These are phyloP conservation scores for Pleurotus cornucopiae DNA, from an alignment of 768 basidiomycete species.

Conservation along the genomic window DNA sequence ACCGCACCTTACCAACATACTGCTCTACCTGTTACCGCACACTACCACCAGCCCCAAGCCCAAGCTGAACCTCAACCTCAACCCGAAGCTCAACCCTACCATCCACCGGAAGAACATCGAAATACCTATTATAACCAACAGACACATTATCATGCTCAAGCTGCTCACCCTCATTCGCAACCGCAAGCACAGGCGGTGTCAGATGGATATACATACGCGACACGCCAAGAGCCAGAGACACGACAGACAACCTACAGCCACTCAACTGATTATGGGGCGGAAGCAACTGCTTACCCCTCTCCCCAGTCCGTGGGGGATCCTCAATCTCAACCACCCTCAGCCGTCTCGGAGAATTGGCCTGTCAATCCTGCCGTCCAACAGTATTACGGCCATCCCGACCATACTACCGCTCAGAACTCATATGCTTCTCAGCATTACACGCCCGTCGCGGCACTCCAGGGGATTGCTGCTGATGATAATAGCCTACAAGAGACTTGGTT, in stretches of 20 bases:
- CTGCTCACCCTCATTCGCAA: no score
- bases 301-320: neutral
- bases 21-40: no score
- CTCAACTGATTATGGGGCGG: neutral
- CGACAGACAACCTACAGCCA: neutral
- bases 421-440: conserved; percentile 37
- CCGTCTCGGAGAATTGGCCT: neutral
- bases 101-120: no score
- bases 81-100: no score
- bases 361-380: neutral
- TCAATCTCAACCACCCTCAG: neutral
- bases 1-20: no score
- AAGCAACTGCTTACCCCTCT: neutral
- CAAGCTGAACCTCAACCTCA: no score
- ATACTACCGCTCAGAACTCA: conserved; percentile 14
- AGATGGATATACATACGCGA: no score
- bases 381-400: neutral
- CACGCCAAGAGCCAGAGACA: no score
- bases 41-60: no score
- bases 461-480: conserved; percentile 49
- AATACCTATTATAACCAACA: no score
- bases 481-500: conserved; percentile 68
- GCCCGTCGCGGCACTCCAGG: conserved; percentile 38
- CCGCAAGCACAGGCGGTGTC: no score
- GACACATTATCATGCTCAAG: no score